These are phyloP conservation scores for Lecanicillium sp. DNA, from an alignment of 2,329 filamentous ascomycete species.

Conservation along the genomic window DNA sequence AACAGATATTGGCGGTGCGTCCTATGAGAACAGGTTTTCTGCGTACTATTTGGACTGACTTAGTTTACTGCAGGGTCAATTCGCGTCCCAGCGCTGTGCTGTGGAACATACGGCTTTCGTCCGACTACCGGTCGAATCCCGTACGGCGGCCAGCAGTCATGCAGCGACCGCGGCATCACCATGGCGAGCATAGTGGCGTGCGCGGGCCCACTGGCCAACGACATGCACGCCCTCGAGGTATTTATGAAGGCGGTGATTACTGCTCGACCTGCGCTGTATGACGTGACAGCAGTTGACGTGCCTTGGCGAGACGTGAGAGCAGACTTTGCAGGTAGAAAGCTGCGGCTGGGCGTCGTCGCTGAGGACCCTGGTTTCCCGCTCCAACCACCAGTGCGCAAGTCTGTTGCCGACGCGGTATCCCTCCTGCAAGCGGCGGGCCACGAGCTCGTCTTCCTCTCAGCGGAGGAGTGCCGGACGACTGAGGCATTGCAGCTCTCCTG, in stretches of 20 bases:
- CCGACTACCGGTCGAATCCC: constrained; percentile 52
- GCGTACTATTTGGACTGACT: neutral
- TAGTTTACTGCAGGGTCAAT: constrained; percentile 34
- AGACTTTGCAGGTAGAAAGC: constrained; percentile 8
- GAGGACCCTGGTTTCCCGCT: constrained; percentile 40
- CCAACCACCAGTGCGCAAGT: constrained; percentile 40
- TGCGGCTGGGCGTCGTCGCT: constrained; percentile 40
- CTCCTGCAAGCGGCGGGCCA: constrained; percentile 36
- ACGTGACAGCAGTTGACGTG: constrained; percentile 29
- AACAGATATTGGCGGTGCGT: constrained; percentile 41
- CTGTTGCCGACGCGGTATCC: constrained; percentile 31
- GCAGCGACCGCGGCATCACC: neutral
- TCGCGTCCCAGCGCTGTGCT: constrained; percentile 43
- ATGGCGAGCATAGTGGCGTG: constrained; percentile 24
- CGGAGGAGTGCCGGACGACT: constrained; percentile 13
- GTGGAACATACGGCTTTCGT: constrained; percentile 47
- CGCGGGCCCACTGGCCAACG: constrained; percentile 34
- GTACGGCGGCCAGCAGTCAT: constrained; percentile 10
- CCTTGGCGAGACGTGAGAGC: constrained; percentile 35
- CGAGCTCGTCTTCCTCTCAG: constrained; percentile 26
- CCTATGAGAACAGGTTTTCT: neutral
- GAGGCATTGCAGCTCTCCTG: constrained; percentile 6
- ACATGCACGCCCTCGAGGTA: constrained; percentile 28
- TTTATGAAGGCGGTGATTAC: constrained; percentile 32
- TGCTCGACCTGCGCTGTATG: constrained; percentile 35